A percentile compares a stretch with the other conserved stretches of the same genome.
These are phyloP conservation scores for Rhizopogon parksii DNA, from an alignment of 1,284 basidiomycete genomes.

Conservation along the genomic window DNA sequence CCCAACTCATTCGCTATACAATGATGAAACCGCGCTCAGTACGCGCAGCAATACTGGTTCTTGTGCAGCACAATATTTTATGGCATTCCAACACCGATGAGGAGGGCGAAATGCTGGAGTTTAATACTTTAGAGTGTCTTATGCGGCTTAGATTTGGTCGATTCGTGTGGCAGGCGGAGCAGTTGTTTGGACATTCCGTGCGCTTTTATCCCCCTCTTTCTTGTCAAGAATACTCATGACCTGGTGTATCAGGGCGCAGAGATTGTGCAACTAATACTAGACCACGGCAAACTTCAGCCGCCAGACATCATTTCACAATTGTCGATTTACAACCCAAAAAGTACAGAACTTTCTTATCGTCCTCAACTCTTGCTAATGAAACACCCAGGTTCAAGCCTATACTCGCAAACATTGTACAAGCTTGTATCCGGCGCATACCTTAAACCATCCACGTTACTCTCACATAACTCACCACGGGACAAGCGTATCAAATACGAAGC, in stretches of 20 bases:
- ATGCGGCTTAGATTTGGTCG: constrained; percentile 72
- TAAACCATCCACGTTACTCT: constrained; percentile 65
- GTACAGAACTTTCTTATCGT: constrained; percentile 29
- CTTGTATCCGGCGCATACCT: constrained; percentile 62
- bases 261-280: constrained; percentile 69
- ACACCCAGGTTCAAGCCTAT: constrained; percentile 41
- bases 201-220: constrained; percentile 19
- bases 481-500: constrained; percentile 67
- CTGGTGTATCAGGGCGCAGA: constrained; percentile 51
- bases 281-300: constrained; percentile 81
- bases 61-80: constrained; percentile 90
- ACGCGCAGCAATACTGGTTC: constrained; percentile 70
- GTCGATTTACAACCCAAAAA: constrained; percentile 49
- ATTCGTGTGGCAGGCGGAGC: constrained; percentile 69
- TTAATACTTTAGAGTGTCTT: constrained; percentile 76
- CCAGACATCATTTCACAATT: constrained; percentile 62
- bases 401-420: constrained; percentile 54
- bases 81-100: constrained; percentile 74
- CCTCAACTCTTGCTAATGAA: background rate
- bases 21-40: constrained; percentile 53
- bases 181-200: constrained; percentile 65
- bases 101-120: constrained; percentile 72
- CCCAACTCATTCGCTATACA: constrained; percentile 64
- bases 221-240: background rate
- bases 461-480: constrained; percentile 69